phyloP scores from a whole-genome alignment of 1,284 basidiomycete genomes.

The Microstroma glucosiphilum region DNA sequence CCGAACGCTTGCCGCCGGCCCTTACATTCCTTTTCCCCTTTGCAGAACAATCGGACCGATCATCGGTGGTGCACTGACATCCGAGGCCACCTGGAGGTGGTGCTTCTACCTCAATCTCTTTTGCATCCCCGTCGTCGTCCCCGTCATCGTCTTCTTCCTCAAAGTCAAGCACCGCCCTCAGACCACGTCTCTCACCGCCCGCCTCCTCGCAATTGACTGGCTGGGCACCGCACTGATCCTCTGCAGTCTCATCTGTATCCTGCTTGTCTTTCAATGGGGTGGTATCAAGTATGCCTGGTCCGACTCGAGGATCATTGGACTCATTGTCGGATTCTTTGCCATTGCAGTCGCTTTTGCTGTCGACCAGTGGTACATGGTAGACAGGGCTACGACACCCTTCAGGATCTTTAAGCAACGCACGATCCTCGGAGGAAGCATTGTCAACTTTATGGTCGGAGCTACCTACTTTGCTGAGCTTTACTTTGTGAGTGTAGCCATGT shows the following conservation, averaged over 20 bases:
- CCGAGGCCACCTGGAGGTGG: conserved; percentile 39
- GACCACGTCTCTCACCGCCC: conserved; percentile 5
- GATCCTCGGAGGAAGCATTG: conserved; percentile 26
- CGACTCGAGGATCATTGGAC: conserved; percentile 32
- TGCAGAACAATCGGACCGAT: conserved; percentile 24
- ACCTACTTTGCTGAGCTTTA: conserved; percentile 25
- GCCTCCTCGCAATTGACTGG: conserved; percentile 41
- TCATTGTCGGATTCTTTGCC: conserved; percentile 39
- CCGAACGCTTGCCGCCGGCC: no score
- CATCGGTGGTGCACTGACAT: conserved; percentile 31
- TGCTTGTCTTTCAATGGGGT: conserved; percentile 40
- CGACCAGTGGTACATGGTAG: conserved; percentile 38
- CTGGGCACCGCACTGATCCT: conserved; percentile 39
- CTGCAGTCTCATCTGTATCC: conserved; percentile 40
- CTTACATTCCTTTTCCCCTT: no score
- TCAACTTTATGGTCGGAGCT: conserved; percentile 29
- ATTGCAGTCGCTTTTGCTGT: conserved; percentile 23
- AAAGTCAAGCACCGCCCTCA: conserved; percentile 11
- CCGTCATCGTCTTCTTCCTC: conserved; percentile 27
- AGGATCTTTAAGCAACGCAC: conserved; percentile 35
- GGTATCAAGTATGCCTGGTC: conserved; percentile 40
- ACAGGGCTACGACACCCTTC: conserved; percentile 43
- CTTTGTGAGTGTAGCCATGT: no score
- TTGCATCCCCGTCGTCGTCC: conserved; percentile 25
- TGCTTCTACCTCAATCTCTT: conserved; percentile 37